Evolutionary conservation across 176 grass and related monocot genomes (phyloP), one percentile per base, ranked within the genome.

Genomic region (Calamus simplicifolius): DNA sequence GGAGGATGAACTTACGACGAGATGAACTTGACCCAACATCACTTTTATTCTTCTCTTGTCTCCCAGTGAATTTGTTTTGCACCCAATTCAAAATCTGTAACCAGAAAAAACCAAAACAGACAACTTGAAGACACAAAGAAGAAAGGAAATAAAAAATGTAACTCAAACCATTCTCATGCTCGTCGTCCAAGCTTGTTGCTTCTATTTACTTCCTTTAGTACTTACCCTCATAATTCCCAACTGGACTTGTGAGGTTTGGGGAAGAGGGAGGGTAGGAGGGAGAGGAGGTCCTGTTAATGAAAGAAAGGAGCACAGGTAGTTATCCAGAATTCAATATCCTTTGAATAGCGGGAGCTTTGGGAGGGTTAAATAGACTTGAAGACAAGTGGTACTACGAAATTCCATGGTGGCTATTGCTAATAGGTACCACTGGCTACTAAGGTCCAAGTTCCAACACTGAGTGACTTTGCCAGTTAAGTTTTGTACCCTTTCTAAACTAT

Each of bases 51-150:
- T 58, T 35, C 18, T 85, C 78, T 65, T 90, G 82, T 67, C 70
- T 75, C 75, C 78, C 68, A 51, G 30, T 68, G 63, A 76, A 69
- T 75, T 85, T 90, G 64, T 79, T 82, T 15, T 73, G 79, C 4
- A 85, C 69, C 87, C 87, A 85, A 57, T 69, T 79, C 62, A 90
- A 85, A 77, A 90, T 82, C 87, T 90, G 69, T 28, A 15, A 18
- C 21, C 35, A 43, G 35, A 12, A 1, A 13, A 43, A 43, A 43
- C 10, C 35, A 43, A 43, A 43, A 43, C 2, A 43, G 35, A 43
- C 35, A 43, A 7, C 35, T 43, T 43, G 16, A 38, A 69, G 18
- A 57, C 65, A 60, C 4, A 6, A 74, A 62, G 38, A 55, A 18
- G 54, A n/a, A 57, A 64, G 49, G 48, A 55, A 69, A 5, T 50